Evolutionary conservation across 2,329 filamentous ascomycete genomes (phyloP).

Genomic region (Fusarium sp.): DNA sequence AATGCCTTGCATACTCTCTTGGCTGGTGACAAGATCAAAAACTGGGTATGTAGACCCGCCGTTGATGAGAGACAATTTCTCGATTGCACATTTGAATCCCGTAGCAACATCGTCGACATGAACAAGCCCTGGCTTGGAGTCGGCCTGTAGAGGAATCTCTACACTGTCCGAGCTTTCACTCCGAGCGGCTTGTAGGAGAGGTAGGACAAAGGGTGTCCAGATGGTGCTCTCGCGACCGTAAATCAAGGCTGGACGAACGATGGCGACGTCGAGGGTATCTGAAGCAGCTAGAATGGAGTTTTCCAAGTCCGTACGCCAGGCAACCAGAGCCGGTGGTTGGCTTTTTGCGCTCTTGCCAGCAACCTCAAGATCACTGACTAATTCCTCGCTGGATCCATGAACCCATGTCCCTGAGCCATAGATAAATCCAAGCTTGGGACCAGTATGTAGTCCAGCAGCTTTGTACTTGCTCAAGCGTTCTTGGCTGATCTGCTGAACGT

Average conservation of each 20-base stretch:
- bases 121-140: not conserved
- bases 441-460: not conserved
- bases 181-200: not conserved
- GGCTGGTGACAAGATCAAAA: not conserved
- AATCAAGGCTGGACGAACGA: not conserved
- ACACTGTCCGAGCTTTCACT: not conserved
- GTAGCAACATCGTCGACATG: conserved; percentile 2
- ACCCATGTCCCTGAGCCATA: conserved; percentile 1
- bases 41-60: not conserved
- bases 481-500: not conserved
- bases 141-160: not conserved
- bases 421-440: not conserved
- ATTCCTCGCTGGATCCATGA: not conserved
- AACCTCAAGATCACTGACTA: not conserved
- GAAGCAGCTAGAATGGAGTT: not conserved
- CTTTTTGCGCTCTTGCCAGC: not conserved
- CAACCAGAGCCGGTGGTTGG: not conserved
- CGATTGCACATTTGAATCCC: not conserved
- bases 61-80: not conserved
- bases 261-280: not conserved
- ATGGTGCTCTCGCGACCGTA: conserved; percentile 1
- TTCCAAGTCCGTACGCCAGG: not conserved
- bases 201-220: not conserved
- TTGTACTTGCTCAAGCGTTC: not conserved
- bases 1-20: not conserved